Evolutionary conservation across 208 protist species (phyloP).

Genomic region (Acanthamoeba royreba): DNA sequence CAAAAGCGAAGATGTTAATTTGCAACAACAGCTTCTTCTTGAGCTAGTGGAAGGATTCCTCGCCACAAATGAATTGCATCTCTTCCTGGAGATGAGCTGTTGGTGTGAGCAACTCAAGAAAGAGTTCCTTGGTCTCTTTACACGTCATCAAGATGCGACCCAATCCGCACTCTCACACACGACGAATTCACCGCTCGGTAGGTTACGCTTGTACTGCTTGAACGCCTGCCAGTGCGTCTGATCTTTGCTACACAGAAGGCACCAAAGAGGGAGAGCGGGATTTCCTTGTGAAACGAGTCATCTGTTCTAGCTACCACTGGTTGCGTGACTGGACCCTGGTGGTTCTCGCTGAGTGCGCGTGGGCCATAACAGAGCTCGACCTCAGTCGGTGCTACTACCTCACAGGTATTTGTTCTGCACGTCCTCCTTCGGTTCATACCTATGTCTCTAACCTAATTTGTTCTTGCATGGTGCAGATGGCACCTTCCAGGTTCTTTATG

Average conservation of each 20-base stretch:
- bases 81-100: constrained; percentile 24
- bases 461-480: neutral
- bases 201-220: no score
- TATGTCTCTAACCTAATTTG: neutral
- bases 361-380: neutral
- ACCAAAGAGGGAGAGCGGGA: neutral
- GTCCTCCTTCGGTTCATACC: neutral
- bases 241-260: neutral
- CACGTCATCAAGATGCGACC: neutral
- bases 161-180: neutral
- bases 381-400: neutral
- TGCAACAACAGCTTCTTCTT: neutral
- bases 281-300: neutral
- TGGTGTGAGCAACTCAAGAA: neutral
- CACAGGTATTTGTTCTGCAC: neutral
- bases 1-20: no score
- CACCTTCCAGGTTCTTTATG: neutral
- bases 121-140: neutral
- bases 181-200: no score
- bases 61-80: neutral
- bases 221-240: neutral
- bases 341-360: neutral
- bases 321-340: neutral
- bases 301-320: neutral
- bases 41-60: neutral